Evolutionary conservation across 148 eudicot genomes (phyloP).

Genomic region (Fallopia convolvulus): DNA sequence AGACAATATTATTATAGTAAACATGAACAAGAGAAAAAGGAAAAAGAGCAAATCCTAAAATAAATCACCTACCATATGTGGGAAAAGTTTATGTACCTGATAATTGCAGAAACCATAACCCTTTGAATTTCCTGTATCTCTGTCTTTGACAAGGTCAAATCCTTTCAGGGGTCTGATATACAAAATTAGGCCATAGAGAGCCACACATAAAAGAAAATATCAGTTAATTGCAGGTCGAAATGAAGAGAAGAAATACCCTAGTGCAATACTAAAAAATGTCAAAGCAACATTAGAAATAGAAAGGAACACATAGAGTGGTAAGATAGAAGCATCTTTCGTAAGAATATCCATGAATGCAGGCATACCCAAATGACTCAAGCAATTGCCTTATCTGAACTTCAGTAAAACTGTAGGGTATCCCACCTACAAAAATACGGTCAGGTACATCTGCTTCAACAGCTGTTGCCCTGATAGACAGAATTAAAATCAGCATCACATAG

Average conservation of each 20-base stretch:
- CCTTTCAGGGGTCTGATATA: slow-evolving; percentile 59
- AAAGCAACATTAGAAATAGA: background rate
- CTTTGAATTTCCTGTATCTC: slow-evolving; percentile 91
- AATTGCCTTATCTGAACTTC: slow-evolving; percentile 80
- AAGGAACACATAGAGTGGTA: background rate
- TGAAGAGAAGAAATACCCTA: background rate
- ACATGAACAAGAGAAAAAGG: background rate
- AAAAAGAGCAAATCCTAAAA: background rate
- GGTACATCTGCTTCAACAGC: slow-evolving; percentile 77
- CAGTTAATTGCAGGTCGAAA: background rate
- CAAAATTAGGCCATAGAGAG: slow-evolving; percentile 11
- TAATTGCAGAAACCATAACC: slow-evolving; percentile 90
- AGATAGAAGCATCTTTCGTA: background rate
- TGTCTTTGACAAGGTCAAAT: slow-evolving; percentile 90
- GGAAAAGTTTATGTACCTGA: slow-evolving; percentile 36
- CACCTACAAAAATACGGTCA: slow-evolving; percentile 90
- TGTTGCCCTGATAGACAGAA: slow-evolving; percentile 33
- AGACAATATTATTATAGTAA: background rate
- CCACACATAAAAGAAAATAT: background rate
- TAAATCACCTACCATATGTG: background rate
- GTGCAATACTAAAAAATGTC: background rate
- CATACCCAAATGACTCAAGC: slow-evolving; percentile 76
- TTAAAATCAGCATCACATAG: slow-evolving; percentile 12
- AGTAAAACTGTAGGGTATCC: slow-evolving; percentile 78
- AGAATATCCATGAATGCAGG: background rate